Percentiles rank a stretch among this genome's conserved stretches.
These are phyloP conservation scores for Escovopsis weberi DNA, from an alignment of 2,329 filamentous ascomycete genomes.

Conservation along the genomic window DNA sequence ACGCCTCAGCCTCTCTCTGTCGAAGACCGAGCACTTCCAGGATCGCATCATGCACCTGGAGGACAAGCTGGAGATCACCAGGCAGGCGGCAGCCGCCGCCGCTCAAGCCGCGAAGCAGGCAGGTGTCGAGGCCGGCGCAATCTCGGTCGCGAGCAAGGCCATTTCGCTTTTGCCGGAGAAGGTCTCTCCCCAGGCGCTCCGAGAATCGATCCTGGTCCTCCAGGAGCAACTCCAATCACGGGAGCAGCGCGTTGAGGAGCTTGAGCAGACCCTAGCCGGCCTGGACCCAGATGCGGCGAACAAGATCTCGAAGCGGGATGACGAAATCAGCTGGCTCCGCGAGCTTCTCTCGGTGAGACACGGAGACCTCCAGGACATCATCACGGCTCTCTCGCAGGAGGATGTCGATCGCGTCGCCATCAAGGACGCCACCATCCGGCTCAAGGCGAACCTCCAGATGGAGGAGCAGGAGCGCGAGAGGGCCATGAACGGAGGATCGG, in stretches of 20 bases:
- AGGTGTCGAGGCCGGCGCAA: constrained; percentile 23
- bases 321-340: constrained; percentile 88
- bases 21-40: constrained; percentile 73
- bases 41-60: constrained; percentile 76
- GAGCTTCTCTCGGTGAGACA: constrained; percentile 84
- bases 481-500: constrained; percentile 55
- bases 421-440: constrained; percentile 79
- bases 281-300: constrained; percentile 62
- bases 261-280: constrained; percentile 56
- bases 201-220: constrained; percentile 89
- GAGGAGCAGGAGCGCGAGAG: constrained; percentile 91
- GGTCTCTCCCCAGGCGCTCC: constrained; percentile 85
- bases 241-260: constrained; percentile 75
- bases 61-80: constrained; percentile 81
- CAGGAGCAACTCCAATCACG: constrained; percentile 95
- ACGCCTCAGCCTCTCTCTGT: constrained; percentile 65
- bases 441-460: constrained; percentile 94
- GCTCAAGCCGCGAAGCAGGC: constrained; percentile 56
- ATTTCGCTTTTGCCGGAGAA: constrained; percentile 54
- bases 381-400: constrained; percentile 60
- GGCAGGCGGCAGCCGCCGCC: constrained; percentile 72
- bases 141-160: constrained; percentile 15
- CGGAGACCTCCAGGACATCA: constrained; percentile 85
- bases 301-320: constrained; percentile 82
- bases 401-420: constrained; percentile 65